phyloP scores from a whole-genome alignment of 2,329 filamentous ascomycete species.

The Boeremia exigua region DNA sequence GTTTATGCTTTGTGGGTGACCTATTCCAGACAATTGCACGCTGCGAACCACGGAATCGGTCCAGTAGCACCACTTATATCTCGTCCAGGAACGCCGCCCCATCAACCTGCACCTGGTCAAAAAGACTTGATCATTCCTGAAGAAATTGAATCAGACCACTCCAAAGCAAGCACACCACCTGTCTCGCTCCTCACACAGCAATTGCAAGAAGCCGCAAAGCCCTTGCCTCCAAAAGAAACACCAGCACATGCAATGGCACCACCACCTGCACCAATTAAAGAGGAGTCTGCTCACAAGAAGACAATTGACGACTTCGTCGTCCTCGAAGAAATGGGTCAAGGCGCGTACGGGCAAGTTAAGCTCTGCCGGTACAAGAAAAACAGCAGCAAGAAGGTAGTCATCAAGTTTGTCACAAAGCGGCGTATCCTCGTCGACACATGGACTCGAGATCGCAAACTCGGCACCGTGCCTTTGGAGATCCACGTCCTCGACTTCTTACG shows the following conservation, averaged over 20 bases:
- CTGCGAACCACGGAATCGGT: slow-evolving; percentile 67
- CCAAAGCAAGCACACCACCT: slow-evolving; percentile 45
- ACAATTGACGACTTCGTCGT: slow-evolving; percentile 89
- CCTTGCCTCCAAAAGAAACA: slow-evolving; percentile 46
- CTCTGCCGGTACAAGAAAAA: slow-evolving; percentile 84
- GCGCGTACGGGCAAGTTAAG: slow-evolving; percentile 97
- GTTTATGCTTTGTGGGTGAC: slow-evolving; percentile 98
- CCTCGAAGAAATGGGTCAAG: slow-evolving; percentile 97
- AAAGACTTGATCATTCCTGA: slow-evolving; percentile 52
- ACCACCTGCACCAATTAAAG: slow-evolving; percentile 20
- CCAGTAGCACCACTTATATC: slow-evolving; percentile 69
- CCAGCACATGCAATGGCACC: slow-evolving; percentile 20
- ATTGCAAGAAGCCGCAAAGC: slow-evolving; percentile 57
- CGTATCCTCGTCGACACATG: slow-evolving; percentile 97
- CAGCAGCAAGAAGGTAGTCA: slow-evolving; percentile 79
- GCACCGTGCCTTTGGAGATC: slow-evolving; percentile 95
- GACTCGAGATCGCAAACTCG: slow-evolving; percentile 90
- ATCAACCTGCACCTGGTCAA: slow-evolving; percentile 80
- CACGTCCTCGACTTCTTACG: slow-evolving; percentile 94
- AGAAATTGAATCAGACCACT: slow-evolving; percentile 43
- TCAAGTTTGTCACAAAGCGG: slow-evolving; percentile 97
- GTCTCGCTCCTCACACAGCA: slow-evolving; percentile 59
- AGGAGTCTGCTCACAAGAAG: slow-evolving; percentile 65
- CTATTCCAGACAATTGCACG: slow-evolving; percentile 91
- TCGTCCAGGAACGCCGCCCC: slow-evolving; percentile 72